Conservation (phyloP, 768 basidiomycete species). For the Pulveroboletus sp. region DNA sequence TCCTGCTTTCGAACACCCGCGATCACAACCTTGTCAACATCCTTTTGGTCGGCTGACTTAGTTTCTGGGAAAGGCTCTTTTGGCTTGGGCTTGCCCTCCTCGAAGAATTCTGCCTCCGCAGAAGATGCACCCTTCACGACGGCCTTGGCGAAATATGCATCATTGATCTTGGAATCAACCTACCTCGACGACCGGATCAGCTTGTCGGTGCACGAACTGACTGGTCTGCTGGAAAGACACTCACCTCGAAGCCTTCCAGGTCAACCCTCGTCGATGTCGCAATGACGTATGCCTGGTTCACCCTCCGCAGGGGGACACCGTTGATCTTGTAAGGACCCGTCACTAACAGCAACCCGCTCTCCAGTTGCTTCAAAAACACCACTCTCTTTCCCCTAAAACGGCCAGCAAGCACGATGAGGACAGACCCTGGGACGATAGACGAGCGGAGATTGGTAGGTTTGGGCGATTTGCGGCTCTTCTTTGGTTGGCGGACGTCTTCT, state of each 20-base stretch:
- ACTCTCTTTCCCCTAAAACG: conserved; percentile 98
- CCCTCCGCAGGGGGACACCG: conserved; percentile 95
- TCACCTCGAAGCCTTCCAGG: conserved; percentile 66
- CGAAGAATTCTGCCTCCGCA: conserved; percentile 97
- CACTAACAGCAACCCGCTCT: conserved; percentile 88
- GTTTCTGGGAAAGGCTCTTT: conserved; percentile 84
- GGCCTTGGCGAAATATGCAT: conserved; percentile 89
- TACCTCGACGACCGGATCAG: conserved; percentile 29
- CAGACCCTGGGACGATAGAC: conserved; percentile 88
- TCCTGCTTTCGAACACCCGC: conserved; percentile 87
- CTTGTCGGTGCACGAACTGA: not conserved
- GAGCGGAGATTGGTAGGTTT: conserved; percentile 76
- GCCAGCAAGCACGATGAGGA: conserved; percentile 95
- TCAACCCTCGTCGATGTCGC: conserved; percentile 95
- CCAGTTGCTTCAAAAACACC: conserved; percentile 95
- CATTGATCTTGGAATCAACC: conserved; percentile 89
- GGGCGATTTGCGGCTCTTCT: conserved; percentile 85
- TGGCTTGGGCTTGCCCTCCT: conserved; percentile 86
- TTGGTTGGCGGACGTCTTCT: conserved; percentile 88
- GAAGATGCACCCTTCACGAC: conserved; percentile 64
- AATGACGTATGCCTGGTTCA: conserved; percentile 98
- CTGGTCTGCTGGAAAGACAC: conserved; percentile 22
- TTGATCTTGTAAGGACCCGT: conserved; percentile 98
- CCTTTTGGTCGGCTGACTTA: conserved; percentile 90
- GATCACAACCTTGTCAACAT: conserved; percentile 72